phyloP scores from a whole-genome alignment of 2,329 filamentous ascomycete genomes.

The Fusarium nematophilum region DNA sequence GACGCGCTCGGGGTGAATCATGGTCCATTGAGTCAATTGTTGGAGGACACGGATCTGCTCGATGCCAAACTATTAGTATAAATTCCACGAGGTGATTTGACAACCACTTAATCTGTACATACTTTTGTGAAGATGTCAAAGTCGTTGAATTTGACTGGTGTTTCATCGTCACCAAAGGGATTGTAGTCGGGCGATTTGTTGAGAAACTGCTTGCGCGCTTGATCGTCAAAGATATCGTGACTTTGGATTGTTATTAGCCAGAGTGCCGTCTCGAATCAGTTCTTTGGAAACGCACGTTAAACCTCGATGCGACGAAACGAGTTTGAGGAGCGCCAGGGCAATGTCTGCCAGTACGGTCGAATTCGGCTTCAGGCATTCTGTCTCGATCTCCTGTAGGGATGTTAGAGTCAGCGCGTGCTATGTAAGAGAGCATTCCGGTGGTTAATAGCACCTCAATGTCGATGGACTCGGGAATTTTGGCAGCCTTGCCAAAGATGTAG shows the following conservation, averaged over 20 bases:
- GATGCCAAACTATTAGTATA: neutral
- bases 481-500: constrained; percentile 85
- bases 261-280: neutral
- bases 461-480: constrained; percentile 90
- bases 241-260: constrained; percentile 57
- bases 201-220: constrained; percentile 87
- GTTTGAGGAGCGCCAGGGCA: constrained; percentile 88
- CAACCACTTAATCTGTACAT: constrained; percentile 18
- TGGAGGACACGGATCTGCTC: constrained; percentile 79
- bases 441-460: constrained; percentile 80
- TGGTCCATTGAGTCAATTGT: constrained; percentile 88
- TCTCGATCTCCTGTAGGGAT: constrained; percentile 79
- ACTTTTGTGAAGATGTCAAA: constrained; percentile 88
- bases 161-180: constrained; percentile 84
- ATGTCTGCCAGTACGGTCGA: constrained; percentile 83
- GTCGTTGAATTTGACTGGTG: constrained; percentile 78
- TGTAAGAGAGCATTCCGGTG: constrained; percentile 11
- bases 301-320: constrained; percentile 91
- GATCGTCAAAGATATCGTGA: constrained; percentile 90
- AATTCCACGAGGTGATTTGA: too few species aligned
- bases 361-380: constrained; percentile 83
- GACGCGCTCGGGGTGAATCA: constrained; percentile 87
- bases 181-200: constrained; percentile 83
- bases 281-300: constrained; percentile 75
- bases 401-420: neutral